Evolutionary conservation across 306 rosid genomes (phyloP).

Genomic region (Carpinus viminea): DNA sequence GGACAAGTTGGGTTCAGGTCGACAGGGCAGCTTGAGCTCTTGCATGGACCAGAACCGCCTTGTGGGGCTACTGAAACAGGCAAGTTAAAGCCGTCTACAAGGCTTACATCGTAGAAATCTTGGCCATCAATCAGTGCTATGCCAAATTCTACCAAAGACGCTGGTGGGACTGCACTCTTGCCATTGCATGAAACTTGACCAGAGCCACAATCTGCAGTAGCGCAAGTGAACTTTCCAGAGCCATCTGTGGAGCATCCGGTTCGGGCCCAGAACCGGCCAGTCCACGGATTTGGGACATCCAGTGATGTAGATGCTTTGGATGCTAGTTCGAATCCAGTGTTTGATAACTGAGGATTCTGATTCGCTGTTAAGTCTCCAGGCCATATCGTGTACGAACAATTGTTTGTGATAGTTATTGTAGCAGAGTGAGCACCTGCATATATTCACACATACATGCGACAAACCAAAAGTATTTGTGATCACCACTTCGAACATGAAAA

Average conservation of each 20-base stretch:
- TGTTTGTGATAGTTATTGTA: conserved; percentile 32
- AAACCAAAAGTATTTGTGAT: neutral
- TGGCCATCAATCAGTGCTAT: conserved; percentile 23
- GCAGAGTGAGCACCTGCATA: conserved; percentile 22
- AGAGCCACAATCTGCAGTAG: conserved; percentile 37
- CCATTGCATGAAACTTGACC: conserved; percentile 42
- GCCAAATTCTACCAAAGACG: conserved; percentile 36
- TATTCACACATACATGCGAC: neutral
- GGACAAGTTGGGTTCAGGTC: conserved; percentile 38
- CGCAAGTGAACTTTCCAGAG: conserved; percentile 33
- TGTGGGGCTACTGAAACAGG: conserved; percentile 28
- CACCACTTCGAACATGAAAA: no score
- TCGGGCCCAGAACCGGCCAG: conserved; percentile 43
- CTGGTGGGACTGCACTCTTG: conserved; percentile 41
- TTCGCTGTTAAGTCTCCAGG: conserved; percentile 36
- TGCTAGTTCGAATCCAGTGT: conserved; percentile 35
- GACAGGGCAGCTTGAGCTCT: conserved; percentile 21
- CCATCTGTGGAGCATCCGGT: conserved; percentile 27
- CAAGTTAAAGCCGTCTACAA: conserved; percentile 49
- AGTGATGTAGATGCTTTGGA: neutral
- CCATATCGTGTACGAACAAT: conserved; percentile 37
- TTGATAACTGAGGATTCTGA: conserved; percentile 26
- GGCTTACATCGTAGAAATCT: conserved; percentile 43
- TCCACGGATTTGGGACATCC: conserved; percentile 32
- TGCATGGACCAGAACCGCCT: conserved; percentile 29